These are phyloP conservation scores for Taxawa tesnikishii DNA, from an alignment of 2,329 filamentous ascomycete species.

Conservation along the genomic window DNA sequence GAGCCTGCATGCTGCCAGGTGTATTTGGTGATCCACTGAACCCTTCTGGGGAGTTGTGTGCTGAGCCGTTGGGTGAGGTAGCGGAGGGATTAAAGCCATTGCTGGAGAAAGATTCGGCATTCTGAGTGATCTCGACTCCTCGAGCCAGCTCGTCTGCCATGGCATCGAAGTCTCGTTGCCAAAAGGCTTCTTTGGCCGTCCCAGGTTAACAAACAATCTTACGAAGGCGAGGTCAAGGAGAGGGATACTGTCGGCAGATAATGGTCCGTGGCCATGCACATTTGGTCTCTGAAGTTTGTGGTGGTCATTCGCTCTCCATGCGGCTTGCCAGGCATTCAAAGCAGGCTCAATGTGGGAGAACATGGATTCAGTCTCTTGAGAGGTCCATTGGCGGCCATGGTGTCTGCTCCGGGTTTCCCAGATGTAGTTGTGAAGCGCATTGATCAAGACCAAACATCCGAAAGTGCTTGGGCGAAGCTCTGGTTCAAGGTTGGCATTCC, in stretches of 20 bases:
- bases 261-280: slow-evolving; percentile 65
- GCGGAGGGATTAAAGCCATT: too few relatives aligned
- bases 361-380: slow-evolving; percentile 90
- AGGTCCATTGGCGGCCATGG: slow-evolving; percentile 78
- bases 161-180: slow-evolving; percentile 84
- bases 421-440: slow-evolving; percentile 93
- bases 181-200: slow-evolving; percentile 80
- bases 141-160: slow-evolving; percentile 79
- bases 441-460: slow-evolving; percentile 82
- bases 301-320: slow-evolving; percentile 76
- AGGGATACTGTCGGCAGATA: slow-evolving; percentile 84
- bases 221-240: slow-evolving; percentile 87
- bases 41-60: slow-evolving; percentile 37
- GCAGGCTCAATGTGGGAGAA: slow-evolving; percentile 90
- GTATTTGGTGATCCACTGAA: slow-evolving; percentile 11
- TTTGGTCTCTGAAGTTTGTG: slow-evolving; percentile 79
- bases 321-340: slow-evolving; percentile 83
- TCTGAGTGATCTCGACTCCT: slow-evolving; percentile 62
- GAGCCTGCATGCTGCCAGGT: slow-evolving; percentile 1
- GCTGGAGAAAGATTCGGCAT: slow-evolving; percentile 38
- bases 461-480: slow-evolving; percentile 78
- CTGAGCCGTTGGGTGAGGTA: slow-evolving; percentile 3
- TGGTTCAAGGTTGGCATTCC: slow-evolving; percentile 26
- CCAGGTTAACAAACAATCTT: slow-evolving; percentile 84
- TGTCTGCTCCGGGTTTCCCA: slow-evolving; percentile 94